Percentiles rank a stretch among this genome's conserved stretches.
These are phyloP conservation scores for Scopulariopsis brevicaulis DNA, from an alignment of 2,329 filamentous ascomycete species.

Conservation along the genomic window DNA sequence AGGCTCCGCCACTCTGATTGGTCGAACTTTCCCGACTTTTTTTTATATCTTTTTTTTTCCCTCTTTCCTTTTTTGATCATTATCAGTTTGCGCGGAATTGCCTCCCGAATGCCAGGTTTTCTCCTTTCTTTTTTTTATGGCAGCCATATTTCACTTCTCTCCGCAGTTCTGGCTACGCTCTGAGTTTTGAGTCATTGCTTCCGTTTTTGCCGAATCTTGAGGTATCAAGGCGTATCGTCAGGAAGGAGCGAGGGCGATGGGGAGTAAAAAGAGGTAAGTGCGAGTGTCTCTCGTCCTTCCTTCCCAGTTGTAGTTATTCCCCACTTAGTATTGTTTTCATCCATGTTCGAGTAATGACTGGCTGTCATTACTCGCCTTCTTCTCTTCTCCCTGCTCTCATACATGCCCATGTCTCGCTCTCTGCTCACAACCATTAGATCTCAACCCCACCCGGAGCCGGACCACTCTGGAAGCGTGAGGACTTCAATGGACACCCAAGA, in stretches of 20 bases:
- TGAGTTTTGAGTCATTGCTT: background rate
- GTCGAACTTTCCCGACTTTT: background rate
- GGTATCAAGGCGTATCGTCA: background rate
- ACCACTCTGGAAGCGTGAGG: background rate
- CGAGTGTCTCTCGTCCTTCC: background rate
- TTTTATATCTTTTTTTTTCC: slow-evolving; percentile 3
- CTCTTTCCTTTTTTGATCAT: slow-evolving; percentile 6
- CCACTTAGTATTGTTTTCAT: too few relatives aligned
- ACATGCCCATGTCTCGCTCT: background rate
- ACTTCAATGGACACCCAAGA: background rate
- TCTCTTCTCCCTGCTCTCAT: background rate
- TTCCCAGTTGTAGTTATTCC: background rate
- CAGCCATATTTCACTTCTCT: too few relatives aligned
- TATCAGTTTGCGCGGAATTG: background rate
- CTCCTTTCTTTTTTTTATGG: too few relatives aligned
- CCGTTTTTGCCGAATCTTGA: background rate
- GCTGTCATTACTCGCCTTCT: too few relatives aligned
- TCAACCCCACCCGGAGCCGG: background rate
- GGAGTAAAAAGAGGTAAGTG: background rate
- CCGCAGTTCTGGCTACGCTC: background rate
- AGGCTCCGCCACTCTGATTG: background rate
- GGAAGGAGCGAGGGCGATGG: background rate
- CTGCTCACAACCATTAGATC: background rate
- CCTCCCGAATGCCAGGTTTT: background rate
- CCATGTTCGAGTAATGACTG: too few relatives aligned